Percentiles rank a stretch among this genome's conserved stretches.
Conservation (phyloP, 768 basidiomycete genomes). For the Boletus vinaceobasis region DNA sequence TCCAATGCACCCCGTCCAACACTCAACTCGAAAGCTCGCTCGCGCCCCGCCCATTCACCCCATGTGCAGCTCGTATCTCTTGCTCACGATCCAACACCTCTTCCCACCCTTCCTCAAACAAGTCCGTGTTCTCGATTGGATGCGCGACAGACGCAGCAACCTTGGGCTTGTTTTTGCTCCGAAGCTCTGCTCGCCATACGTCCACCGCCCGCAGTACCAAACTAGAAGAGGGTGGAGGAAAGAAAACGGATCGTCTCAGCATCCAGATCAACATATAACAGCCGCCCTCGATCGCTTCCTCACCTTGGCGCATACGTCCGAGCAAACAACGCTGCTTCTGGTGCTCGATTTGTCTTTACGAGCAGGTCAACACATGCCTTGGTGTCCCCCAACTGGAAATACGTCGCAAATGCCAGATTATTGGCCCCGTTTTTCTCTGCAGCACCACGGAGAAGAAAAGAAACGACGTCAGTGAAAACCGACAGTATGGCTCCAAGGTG, state of each 20-base stretch:
- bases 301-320: constrained; percentile 90
- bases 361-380: constrained; percentile 80
- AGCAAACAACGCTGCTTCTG: constrained; percentile 93
- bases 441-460: not conserved
- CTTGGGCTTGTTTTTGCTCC: constrained; percentile 67
- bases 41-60: constrained; percentile 7
- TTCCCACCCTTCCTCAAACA: constrained; percentile 74
- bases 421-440: constrained; percentile 81
- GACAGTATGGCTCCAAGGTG: not conserved
- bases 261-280: not conserved
- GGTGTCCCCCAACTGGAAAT: constrained; percentile 80
- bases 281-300: constrained; percentile 9
- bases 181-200: constrained; percentile 74
- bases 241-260: not conserved
- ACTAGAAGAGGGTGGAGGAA: constrained; percentile 35
- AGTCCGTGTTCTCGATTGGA: constrained; percentile 58
- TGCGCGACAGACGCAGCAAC: constrained; percentile 76
- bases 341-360: constrained; percentile 76
- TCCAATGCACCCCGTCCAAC: not conserved
- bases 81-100: constrained; percentile 41
- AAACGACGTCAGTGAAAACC: not conserved
- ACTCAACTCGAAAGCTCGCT: constrained; percentile 4
- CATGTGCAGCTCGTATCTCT: constrained; percentile 1
- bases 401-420: constrained; percentile 88
- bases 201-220: constrained; percentile 62